A percentile compares a stretch with the other conserved stretches of the same genome.
Evolutionary conservation across 805 yeast species (phyloP).

Genomic region (Saccharomycopsis microspora): DNA sequence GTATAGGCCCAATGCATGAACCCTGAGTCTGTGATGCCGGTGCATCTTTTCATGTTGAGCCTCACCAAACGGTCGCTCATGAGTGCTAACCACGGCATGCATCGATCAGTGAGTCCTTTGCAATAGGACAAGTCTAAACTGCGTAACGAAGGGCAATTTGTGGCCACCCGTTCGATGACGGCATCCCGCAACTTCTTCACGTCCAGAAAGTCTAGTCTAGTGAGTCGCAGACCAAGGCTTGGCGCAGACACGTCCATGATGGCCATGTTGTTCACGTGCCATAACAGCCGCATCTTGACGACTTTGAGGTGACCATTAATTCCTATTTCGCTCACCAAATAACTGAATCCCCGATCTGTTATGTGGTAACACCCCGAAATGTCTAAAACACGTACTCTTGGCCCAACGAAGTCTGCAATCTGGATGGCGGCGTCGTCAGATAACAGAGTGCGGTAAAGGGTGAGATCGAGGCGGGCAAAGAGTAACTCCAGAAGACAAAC

Average conservation of each 20-base stretch:
- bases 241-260: slow-evolving; percentile 68
- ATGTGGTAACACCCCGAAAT: slow-evolving; percentile 68
- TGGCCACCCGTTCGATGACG: slow-evolving; percentile 47
- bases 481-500: slow-evolving; percentile 45
- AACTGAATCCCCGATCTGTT: slow-evolving; percentile 65
- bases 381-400: slow-evolving; percentile 49
- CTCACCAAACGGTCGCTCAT: slow-evolving; percentile 44
- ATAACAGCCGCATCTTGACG: slow-evolving; percentile 53
- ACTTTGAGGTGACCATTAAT: slow-evolving; percentile 45
- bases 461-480: slow-evolving; percentile 41
- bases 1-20: slow-evolving; percentile 53
- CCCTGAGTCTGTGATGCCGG: slow-evolving; percentile 68
- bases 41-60: slow-evolving; percentile 61
- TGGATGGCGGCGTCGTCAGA: slow-evolving; percentile 45
- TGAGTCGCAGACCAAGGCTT: slow-evolving; percentile 46
- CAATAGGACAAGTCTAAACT: slow-evolving; percentile 58
- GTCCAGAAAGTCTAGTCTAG: slow-evolving; percentile 55
- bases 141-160: slow-evolving; percentile 52
- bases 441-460: slow-evolving; percentile 49
- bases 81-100: slow-evolving; percentile 54
- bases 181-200: slow-evolving; percentile 66
- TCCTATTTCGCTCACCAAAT: slow-evolving; percentile 61
- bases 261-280: slow-evolving; percentile 76
- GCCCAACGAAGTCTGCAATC: slow-evolving; percentile 60
- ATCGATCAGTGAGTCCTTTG: slow-evolving; percentile 58